Percentiles rank a stretch among this genome's conserved stretches.
Conservation (phyloP, 2,329 filamentous ascomycete genomes). For the Didymella pinodella region DNA sequence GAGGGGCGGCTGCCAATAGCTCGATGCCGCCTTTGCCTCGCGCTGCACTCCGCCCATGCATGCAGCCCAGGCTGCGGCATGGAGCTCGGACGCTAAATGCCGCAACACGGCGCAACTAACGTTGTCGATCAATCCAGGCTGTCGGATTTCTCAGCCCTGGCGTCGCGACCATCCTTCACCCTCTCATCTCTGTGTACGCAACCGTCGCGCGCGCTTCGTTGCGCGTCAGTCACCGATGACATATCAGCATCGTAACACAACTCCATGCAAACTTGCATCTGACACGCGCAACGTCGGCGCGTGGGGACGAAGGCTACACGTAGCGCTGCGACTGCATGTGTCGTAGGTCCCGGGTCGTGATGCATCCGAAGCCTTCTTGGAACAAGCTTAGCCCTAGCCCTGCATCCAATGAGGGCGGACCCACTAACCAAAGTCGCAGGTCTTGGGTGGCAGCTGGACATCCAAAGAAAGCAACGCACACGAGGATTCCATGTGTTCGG, state of each 20-base stretch:
- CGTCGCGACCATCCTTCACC: slow-evolving; percentile 14
- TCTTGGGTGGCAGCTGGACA: slow-evolving; percentile 3
- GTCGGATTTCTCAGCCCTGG: slow-evolving; percentile 18
- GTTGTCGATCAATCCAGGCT: slow-evolving; percentile 24
- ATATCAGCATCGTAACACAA: not conserved
- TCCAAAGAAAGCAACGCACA: slow-evolving; percentile 15
- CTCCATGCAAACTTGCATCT: slow-evolving; percentile 8
- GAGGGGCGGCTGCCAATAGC: slow-evolving; percentile 2
- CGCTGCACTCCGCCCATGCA: not conserved
- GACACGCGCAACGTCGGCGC: slow-evolving; percentile 16
- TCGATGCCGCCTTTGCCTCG: not conserved
- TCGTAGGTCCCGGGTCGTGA: slow-evolving; percentile 45
- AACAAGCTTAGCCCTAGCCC: slow-evolving; percentile 44
- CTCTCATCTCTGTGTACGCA: slow-evolving; percentile 13
- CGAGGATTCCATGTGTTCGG: slow-evolving; percentile 12
- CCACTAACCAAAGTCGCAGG: slow-evolving; percentile 14
- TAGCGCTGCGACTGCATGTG: slow-evolving; percentile 34
- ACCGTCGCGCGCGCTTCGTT: slow-evolving; percentile 1
- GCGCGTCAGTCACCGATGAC: slow-evolving; percentile 9
- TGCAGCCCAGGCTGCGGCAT: slow-evolving; percentile 7
- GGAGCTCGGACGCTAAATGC: slow-evolving; percentile 11
- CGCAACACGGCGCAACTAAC: slow-evolving; percentile 18
- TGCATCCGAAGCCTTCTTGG: slow-evolving; percentile 44
- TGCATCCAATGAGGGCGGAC: slow-evolving; percentile 30
- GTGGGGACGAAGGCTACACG: slow-evolving; percentile 1